phyloP scores from a whole-genome alignment of 2,329 filamentous ascomycete genomes.

The Paramyrothecium sp. region DNA sequence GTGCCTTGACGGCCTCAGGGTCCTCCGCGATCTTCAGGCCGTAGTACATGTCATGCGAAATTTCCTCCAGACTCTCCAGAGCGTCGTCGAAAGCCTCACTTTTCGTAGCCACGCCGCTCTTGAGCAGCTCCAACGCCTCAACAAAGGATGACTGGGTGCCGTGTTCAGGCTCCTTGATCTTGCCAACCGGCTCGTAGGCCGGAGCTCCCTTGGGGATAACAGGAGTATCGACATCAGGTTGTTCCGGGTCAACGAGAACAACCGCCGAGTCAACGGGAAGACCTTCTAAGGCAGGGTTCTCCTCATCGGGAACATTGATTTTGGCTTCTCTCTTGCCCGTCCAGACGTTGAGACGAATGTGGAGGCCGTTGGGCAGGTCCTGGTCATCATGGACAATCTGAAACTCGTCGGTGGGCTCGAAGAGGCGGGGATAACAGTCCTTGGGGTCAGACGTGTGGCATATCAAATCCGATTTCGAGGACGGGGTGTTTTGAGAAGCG shows the following conservation, averaged over 20 bases:
- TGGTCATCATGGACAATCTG: constrained; percentile 63
- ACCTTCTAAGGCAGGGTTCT: constrained; percentile 44
- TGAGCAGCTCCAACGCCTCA: constrained; percentile 48
- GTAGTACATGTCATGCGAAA: constrained; percentile 70
- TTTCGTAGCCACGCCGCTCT: constrained; percentile 33
- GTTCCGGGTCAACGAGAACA: constrained; percentile 52
- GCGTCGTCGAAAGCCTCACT: constrained; percentile 43
- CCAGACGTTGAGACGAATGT: constrained; percentile 63
- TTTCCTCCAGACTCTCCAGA: constrained; percentile 58
- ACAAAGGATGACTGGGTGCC: constrained; percentile 27
- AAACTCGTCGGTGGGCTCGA: constrained; percentile 64
- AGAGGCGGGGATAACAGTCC: constrained; percentile 66
- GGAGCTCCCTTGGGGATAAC: constrained; percentile 50
- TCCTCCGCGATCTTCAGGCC: constrained; percentile 62
- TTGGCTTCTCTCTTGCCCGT: constrained; percentile 66
- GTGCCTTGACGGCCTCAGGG: constrained; percentile 46
- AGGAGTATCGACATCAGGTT: constrained; percentile 21
- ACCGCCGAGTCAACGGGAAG: constrained; percentile 51
- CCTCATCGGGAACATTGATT: constrained; percentile 58
- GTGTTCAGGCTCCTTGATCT: constrained; percentile 50
- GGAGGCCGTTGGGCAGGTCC: constrained; percentile 62
- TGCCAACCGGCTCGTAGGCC: constrained; percentile 54
- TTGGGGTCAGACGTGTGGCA: constrained; percentile 59
- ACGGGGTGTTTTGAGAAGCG: constrained; percentile 16
- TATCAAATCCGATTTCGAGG: constrained; percentile 55